Evolutionary conservation across 2,329 filamentous ascomycete genomes (phyloP).

Genomic region (Neofusicoccum umdonicola): DNA sequence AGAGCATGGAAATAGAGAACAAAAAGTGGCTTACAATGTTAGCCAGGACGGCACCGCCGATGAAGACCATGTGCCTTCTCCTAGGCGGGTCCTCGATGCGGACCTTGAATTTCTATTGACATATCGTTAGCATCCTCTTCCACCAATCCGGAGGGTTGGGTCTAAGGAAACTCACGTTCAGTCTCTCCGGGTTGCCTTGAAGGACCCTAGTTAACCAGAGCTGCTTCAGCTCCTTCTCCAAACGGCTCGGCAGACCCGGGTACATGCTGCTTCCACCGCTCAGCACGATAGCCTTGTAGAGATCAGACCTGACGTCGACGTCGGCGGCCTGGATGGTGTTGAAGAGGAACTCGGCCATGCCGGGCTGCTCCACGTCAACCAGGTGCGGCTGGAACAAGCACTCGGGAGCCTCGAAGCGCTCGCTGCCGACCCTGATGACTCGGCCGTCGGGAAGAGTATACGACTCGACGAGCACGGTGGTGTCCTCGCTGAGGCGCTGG

Average conservation of each 20-base stretch:
- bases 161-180: conserved; percentile 57
- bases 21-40: conserved; percentile 65
- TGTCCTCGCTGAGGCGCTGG: conserved; percentile 94
- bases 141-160: too few relatives aligned
- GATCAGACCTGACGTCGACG: conserved; percentile 86
- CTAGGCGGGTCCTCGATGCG: conserved; percentile 96
- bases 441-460: conserved; percentile 96
- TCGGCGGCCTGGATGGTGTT: conserved; percentile 97
- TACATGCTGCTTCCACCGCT: conserved; percentile 99
- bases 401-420: conserved; percentile 96
- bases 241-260: conserved; percentile 84
- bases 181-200: conserved; percentile 83
- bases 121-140: conserved; percentile 22
- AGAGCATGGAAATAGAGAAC: conserved; percentile 16
- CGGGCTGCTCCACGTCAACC: conserved; percentile 94
- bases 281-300: conserved; percentile 96
- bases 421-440: conserved; percentile 92
- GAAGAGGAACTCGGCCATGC: conserved; percentile 95
- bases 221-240: conserved; percentile 99
- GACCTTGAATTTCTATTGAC: conserved; percentile 88
- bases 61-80: conserved; percentile 98
- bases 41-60: conserved; percentile 91
- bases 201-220: conserved; percentile 93
- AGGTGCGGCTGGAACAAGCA: conserved; percentile 98
- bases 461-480: conserved; percentile 92